A percentile compares a stretch with the other conserved stretches of the same genome.
Evolutionary conservation across 192 early-diverging fungal genomes (phyloP).

Genomic region (Geranomyces michiganensis): DNA sequence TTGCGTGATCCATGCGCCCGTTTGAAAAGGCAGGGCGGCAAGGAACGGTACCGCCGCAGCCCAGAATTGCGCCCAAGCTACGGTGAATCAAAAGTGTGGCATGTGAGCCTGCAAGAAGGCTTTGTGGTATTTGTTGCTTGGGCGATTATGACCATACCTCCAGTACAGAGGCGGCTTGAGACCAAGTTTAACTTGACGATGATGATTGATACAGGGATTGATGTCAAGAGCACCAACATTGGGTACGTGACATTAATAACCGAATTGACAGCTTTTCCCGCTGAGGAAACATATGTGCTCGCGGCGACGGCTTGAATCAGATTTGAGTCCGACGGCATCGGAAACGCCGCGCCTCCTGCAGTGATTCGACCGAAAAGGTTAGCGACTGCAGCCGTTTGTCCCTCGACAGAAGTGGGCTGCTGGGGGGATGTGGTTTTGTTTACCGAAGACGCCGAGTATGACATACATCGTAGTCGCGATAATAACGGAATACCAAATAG

Average conservation of each 20-base stretch:
- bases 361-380: slow-evolving; percentile 1
- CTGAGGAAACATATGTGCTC: slow-evolving; percentile 3
- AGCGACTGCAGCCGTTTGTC: too few species aligned
- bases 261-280: slow-evolving; percentile 28
- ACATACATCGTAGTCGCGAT: slow-evolving; percentile 63
- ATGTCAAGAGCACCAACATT: slow-evolving; percentile 58
- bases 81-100: not conserved
- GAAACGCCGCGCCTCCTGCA: slow-evolving; percentile 39
- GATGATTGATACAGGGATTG: slow-evolving; percentile 73
- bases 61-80: slow-evolving; percentile 55
- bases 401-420: not conserved
- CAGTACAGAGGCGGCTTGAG: slow-evolving; percentile 49
- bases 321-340: slow-evolving; percentile 37
- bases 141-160: too few species aligned
- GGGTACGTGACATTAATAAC: slow-evolving; percentile 46
- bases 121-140: too few species aligned
- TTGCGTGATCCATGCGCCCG: slow-evolving; percentile 55
- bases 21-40: slow-evolving; percentile 68
- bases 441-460: slow-evolving; percentile 44
- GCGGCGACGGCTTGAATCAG: slow-evolving; percentile 34
- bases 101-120: too few species aligned
- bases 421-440: not conserved
- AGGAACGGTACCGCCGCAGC: slow-evolving; percentile 65
- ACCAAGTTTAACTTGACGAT: slow-evolving; percentile 64
- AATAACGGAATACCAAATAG: slow-evolving; percentile 54